Base-by-base conservation (phyloP, 352 stramenopile species). In the Phytophthora colocasiae region DNA sequence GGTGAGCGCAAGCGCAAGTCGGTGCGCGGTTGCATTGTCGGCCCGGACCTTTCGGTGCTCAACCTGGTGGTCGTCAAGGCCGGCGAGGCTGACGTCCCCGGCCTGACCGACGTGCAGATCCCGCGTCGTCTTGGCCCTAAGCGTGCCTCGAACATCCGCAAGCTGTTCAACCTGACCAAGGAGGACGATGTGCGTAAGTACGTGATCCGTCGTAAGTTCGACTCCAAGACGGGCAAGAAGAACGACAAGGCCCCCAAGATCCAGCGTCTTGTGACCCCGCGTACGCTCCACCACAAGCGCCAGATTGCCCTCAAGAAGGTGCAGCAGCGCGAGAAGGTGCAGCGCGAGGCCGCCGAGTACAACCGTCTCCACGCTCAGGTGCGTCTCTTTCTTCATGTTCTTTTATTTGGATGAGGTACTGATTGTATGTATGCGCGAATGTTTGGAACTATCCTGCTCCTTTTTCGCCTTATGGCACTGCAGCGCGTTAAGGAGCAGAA, bases 91-190 rank as follows among this genome's bases (percentile, higher is more conserved):
- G 89, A 98, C 32, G 90, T 99, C 54, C 89, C 96, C 48, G 98
- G 97, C 70, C 90, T 99, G 56, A 99, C 98, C 41, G 97, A 99
- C 77, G 91, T 97, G 65, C 87, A 95, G 70, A 85, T 95, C 70
- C 97, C 98, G 63, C 97, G 97, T 87, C 96, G 98, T 81, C 91
- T 99, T 46, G 98, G 98, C 62, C 98, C 98, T 66, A 99, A 99
- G 97, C 94, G 98, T 77, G 98, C 98, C 63, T 99, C 97, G 84
- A 99, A 99, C 84, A 99, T 99, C 86, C 97, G 98, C 78, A 99
- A 99, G 89, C 83, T 99, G 66, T 99, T 99, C 91, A 99, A 99
- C 92, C 90, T 99, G 72, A 95, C 87, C 80, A 99, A 99, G 93
- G 97, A 99, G 52, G 98, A 99, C 80, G 98, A 99, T 88, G 97